These are phyloP conservation scores for Nothophaeocryptopus gaeumannii DNA, from an alignment of 2,329 filamentous ascomycete species.

Conservation along the genomic window DNA sequence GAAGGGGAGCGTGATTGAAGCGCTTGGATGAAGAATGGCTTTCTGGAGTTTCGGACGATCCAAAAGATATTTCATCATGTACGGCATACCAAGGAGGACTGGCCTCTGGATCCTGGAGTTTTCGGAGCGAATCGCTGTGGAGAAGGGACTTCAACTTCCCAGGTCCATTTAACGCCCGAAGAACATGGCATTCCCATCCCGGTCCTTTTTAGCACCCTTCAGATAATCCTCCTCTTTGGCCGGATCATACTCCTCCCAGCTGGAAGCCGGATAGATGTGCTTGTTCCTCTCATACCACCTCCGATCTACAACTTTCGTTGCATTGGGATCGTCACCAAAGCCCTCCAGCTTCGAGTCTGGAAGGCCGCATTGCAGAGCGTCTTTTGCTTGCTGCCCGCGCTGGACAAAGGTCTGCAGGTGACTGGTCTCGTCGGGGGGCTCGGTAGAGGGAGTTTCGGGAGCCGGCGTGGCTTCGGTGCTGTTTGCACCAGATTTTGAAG, in stretches of 20 bases:
- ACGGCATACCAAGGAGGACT: not conserved
- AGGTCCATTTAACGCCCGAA: constrained; percentile 21
- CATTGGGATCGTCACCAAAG: constrained; percentile 68
- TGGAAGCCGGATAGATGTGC: constrained; percentile 93
- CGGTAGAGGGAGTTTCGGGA: constrained; percentile 1
- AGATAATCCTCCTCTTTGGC: constrained; percentile 83
- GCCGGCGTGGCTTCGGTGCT: constrained; percentile 1
- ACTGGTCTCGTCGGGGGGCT: not conserved
- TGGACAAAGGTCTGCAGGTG: constrained; percentile 27
- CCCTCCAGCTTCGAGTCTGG: constrained; percentile 64
- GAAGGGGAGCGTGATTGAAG: not conserved
- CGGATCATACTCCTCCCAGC: constrained; percentile 93
- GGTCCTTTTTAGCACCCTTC: constrained; percentile 73
- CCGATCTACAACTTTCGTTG: constrained; percentile 92
- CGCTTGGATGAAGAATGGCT: not conserved
- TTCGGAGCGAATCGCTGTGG: too few species aligned
- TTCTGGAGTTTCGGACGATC: not conserved
- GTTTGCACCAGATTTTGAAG: constrained; percentile 12
- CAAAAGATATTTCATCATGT: not conserved
- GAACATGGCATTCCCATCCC: constrained; percentile 89
- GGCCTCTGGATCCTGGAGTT: too few species aligned
- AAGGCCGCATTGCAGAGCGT: constrained; percentile 35
- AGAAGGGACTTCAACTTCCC: too few species aligned
- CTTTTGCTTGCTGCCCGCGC: constrained; percentile 22
- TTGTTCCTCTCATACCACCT: constrained; percentile 98